These are phyloP conservation scores for Penicillium odoratum DNA, from an alignment of 495 filamentous ascomycete species.

Conservation along the genomic window DNA sequence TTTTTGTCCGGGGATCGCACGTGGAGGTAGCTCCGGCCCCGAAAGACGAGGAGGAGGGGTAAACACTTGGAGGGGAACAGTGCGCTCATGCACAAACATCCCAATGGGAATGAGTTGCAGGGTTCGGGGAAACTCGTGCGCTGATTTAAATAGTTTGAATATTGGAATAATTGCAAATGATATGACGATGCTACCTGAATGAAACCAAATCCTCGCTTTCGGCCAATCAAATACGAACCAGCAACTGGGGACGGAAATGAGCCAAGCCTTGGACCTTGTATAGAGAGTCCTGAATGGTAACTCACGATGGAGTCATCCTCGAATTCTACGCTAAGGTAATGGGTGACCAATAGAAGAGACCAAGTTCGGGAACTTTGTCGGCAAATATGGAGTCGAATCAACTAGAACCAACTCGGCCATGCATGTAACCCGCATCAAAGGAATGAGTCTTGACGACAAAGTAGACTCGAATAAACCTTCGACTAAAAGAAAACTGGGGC, in stretches of 20 bases:
- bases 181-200: slow-evolving; percentile 22
- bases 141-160: neutral
- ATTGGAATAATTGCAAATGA: slow-evolving; percentile 6
- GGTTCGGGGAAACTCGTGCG: slow-evolving; percentile 22
- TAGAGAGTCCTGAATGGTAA: neutral
- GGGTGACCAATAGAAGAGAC: neutral
- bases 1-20: slow-evolving; percentile 26
- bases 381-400: too few species aligned
- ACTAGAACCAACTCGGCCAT: too few species aligned
- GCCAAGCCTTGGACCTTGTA: neutral
- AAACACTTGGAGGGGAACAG: neutral
- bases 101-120: slow-evolving; percentile 9
- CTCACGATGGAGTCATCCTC: neutral
- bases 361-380: neutral
- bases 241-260: neutral
- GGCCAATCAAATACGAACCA: slow-evolving; percentile 10
- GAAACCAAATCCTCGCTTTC: slow-evolving; percentile 9
- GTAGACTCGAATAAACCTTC: slow-evolving; percentile 19
- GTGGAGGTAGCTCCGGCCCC: slow-evolving; percentile 7
- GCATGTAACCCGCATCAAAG: neutral
- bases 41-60: slow-evolving; percentile 21
- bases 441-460: neutral
- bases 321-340: neutral
- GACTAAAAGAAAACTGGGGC: slow-evolving; percentile 30
- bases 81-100: slow-evolving; percentile 8